phyloP scores from a whole-genome alignment of 345 rosid genomes.

The Sisymbrium irio region DNA sequence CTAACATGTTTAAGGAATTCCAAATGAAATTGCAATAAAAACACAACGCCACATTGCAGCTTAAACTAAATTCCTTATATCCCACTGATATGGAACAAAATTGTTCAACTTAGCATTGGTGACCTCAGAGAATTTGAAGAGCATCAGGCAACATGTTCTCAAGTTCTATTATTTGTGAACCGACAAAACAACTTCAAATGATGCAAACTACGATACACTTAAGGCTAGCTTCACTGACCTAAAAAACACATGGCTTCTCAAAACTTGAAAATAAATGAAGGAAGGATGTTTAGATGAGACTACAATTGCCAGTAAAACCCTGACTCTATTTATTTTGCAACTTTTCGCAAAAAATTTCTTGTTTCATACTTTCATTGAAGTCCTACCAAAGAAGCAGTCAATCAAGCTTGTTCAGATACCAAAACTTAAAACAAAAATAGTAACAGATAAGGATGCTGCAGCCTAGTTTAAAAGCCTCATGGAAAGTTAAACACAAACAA shows the following conservation, averaged over 20 bases:
- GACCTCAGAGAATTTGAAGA: not conserved
- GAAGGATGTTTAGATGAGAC: not conserved
- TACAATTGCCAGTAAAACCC: not conserved
- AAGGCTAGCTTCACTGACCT: not conserved
- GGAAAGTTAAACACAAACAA: not conserved
- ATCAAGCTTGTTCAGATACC: constrained; percentile 7
- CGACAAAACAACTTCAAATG: not conserved
- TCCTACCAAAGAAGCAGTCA: not conserved
- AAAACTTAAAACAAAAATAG: not conserved
- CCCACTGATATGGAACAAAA: not conserved
- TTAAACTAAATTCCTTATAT: not conserved
- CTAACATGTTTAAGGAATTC: not conserved
- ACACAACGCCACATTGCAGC: not conserved
- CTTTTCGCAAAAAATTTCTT: not conserved
- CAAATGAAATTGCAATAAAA: not conserved
- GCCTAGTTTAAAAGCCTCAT: constrained; percentile 5
- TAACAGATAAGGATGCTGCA: constrained; percentile 1
- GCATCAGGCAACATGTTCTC: not conserved
- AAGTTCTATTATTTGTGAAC: not conserved
- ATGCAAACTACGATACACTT: not conserved
- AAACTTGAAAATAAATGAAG: not conserved
- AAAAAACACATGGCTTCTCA: not conserved
- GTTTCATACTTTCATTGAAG: not conserved
- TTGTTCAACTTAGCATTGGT: not conserved
- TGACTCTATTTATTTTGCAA: not conserved